A percentile compares a stretch with the other conserved stretches of the same genome.
Evolutionary conservation across 306 rosid species (phyloP).

Genomic region (Vicia sativa): DNA sequence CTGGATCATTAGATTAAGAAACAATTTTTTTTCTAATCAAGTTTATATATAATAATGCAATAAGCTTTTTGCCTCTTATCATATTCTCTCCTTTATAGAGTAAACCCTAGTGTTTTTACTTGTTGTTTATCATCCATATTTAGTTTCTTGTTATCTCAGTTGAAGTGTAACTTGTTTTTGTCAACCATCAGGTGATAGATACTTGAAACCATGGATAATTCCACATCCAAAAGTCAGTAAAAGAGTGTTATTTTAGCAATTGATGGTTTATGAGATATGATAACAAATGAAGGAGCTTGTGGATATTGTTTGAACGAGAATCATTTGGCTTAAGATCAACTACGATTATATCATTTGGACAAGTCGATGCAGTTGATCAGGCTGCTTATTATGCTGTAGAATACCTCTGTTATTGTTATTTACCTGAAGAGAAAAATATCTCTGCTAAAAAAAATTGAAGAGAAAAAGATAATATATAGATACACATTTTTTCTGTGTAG

Average conservation of each 20-base stretch:
- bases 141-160: background rate
- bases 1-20: too few relatives aligned
- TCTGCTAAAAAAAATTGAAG: too few relatives aligned
- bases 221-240: background rate
- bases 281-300: background rate
- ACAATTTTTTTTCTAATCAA: too few relatives aligned
- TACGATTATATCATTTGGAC: background rate
- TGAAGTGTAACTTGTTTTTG: background rate
- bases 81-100: too few relatives aligned
- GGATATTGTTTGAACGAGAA: background rate
- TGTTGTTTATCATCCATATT: background rate
- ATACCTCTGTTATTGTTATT: background rate
- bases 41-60: too few relatives aligned
- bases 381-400: background rate
- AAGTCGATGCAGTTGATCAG: background rate
- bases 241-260: background rate
- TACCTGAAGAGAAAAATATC: too few relatives aligned
- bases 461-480: too few relatives aligned
- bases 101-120: too few relatives aligned
- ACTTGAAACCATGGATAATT: background rate
- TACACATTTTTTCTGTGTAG: too few relatives aligned
- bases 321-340: too few relatives aligned
- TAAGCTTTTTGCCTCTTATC: too few relatives aligned
- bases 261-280: background rate
- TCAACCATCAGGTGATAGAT: background rate